These are phyloP conservation scores for Xylariaceae sp. DNA, from an alignment of 2,329 filamentous ascomycete species.

Conservation along the genomic window DNA sequence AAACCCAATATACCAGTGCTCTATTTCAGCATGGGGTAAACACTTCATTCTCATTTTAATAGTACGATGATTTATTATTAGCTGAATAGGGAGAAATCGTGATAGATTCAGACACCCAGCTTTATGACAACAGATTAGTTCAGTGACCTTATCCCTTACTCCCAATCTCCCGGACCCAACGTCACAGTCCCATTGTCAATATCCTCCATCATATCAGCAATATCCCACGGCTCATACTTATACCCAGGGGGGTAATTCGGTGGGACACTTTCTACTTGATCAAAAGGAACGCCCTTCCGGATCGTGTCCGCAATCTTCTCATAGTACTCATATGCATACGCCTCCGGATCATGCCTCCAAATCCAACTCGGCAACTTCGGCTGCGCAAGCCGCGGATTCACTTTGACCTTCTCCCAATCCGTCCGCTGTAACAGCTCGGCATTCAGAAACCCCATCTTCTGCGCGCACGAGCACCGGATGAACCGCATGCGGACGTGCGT, in stretches of 20 bases:
- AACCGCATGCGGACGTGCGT: slow-evolving; percentile 37
- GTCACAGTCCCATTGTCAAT: slow-evolving; percentile 27
- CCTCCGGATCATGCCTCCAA: slow-evolving; percentile 36
- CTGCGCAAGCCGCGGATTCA: slow-evolving; percentile 33
- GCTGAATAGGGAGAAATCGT: too few species aligned
- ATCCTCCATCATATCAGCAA: slow-evolving; percentile 38
- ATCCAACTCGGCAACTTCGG: slow-evolving; percentile 36
- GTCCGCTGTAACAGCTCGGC: slow-evolving; percentile 36
- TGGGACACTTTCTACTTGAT: slow-evolving; percentile 27
- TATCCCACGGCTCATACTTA: slow-evolving; percentile 38
- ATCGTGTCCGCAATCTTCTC: slow-evolving; percentile 31
- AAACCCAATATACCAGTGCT: too few species aligned
- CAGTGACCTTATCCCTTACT: too few species aligned
- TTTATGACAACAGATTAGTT: too few species aligned
- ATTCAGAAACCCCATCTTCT: slow-evolving; percentile 37
- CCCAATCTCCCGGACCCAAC: neutral
- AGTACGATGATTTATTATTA: too few species aligned
- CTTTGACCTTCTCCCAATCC: slow-evolving; percentile 32
- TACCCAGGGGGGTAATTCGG: slow-evolving; percentile 35
- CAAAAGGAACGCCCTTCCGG: slow-evolving; percentile 27
- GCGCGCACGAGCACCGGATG: slow-evolving; percentile 33
- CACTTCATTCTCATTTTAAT: too few species aligned
- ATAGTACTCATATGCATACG: slow-evolving; percentile 35
- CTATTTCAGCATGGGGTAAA: too few species aligned
- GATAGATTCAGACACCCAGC: too few species aligned